Percentiles rank a stretch among this genome's conserved stretches.
Evolutionary conservation across 2,329 filamentous ascomycete species (phyloP).

Genomic region (Colletotrichum sp.): DNA sequence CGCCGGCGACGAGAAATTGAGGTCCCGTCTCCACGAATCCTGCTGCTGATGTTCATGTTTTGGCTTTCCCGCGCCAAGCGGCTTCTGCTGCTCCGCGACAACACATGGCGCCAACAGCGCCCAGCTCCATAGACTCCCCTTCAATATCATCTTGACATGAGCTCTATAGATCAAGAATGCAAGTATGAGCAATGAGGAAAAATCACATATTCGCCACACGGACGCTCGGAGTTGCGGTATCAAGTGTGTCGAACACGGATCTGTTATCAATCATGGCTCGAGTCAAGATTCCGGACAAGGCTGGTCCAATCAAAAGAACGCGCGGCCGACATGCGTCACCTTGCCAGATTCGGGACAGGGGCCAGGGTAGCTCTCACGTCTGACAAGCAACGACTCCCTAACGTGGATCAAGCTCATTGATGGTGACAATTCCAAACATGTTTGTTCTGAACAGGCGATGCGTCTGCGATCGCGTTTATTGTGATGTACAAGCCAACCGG

Average conservation of each 20-base stretch:
- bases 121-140: background rate
- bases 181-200: too few relatives aligned
- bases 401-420: background rate
- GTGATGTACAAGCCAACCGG: conserved; percentile 10
- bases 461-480: background rate
- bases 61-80: background rate
- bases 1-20: conserved; percentile 52
- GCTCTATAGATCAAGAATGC: background rate
- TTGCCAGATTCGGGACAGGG: conserved; percentile 9
- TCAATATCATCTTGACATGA: background rate
- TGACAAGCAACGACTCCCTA: background rate
- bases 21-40: background rate
- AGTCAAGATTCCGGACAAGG: conserved; percentile 8
- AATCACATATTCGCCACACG: background rate
- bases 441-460: background rate
- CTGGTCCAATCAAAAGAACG: conserved; percentile 13
- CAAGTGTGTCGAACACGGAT: background rate
- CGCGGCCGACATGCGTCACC: conserved; percentile 16
- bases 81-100: background rate
- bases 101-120: background rate
- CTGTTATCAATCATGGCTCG: conserved; percentile 6
- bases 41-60: background rate
- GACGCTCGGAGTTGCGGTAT: background rate
- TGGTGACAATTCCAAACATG: background rate
- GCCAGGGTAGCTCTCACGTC: background rate